Base-by-base conservation (phyloP, 306 rosid genomes). In the Betula pendula region DNA sequence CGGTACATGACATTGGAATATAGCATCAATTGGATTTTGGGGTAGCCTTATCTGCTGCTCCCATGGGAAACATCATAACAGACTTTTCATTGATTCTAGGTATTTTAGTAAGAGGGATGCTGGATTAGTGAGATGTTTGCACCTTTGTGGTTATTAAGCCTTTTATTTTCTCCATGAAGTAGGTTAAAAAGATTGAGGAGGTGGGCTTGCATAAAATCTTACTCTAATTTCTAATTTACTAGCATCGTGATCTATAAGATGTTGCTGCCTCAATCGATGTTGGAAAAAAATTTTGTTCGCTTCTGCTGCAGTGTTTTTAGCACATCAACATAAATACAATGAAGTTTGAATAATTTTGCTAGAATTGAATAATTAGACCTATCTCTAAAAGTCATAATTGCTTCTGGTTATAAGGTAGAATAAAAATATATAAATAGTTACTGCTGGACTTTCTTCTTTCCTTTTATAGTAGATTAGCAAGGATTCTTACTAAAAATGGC, bases 331-430 rank as follows among this genome's bases (percentile, higher is more conserved):
- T n/a, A n/a, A n/a, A n/a, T n/a, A n/a, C n/a, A n/a, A n/a, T n/a
- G n/a, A n/a, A n/a, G 43, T 7, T 40, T 56, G 73, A 71, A 19
- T 63, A 48, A 27, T 66, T 55, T 58, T 70, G 68, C 68, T 49
- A 22, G 75, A 75, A 44, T 22, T 8, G 35, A 33, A 68, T 35
- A 22, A 60, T 62, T 72, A 44, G 62, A 42, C 44, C 8, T 79
- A 48, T 49, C 40, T 20, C 58, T 75, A 29, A 56, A 48, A 68
- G 42, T n/a, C 59, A 60, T 70, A 27, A 31, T 29, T 56, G 68
- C 73, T 68, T 78, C 16, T 20, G 43, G 77, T 44, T 49, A 75
- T 81, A 22, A 76, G 63, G 12, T 22, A 10, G 5, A 16, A 22
- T 55, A 22, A 9, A 55, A 22, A 55, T 24, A 55, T 10, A 24